These are phyloP conservation scores for Aureococcus anophagefferens DNA, from an alignment of 108 stramenopile genomes.

Conservation along the genomic window DNA sequence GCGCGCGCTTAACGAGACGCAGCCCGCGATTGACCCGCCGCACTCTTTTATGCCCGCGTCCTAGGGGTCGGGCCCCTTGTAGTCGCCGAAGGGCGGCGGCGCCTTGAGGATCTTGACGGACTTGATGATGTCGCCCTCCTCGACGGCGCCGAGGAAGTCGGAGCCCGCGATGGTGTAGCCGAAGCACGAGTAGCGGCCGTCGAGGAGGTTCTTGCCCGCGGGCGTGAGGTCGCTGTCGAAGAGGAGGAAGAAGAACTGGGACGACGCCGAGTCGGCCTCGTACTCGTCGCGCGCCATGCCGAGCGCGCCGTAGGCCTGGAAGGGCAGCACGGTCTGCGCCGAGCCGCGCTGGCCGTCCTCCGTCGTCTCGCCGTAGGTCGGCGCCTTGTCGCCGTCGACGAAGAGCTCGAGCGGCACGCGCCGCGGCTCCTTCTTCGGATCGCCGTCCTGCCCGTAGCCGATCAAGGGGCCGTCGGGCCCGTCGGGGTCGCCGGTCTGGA, in stretches of 20 bases:
- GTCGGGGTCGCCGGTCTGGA: slow-evolving; percentile 86
- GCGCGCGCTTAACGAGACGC: too few species aligned
- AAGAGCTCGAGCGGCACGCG: slow-evolving; percentile 85
- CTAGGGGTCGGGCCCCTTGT: too few species aligned
- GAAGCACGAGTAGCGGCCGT: slow-evolving; percentile 76
- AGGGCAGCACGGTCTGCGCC: slow-evolving; percentile 78
- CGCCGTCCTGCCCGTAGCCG: slow-evolving; percentile 65
- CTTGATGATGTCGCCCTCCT: slow-evolving; percentile 83
- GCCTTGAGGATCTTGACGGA: slow-evolving; percentile 65
- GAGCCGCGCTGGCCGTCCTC: slow-evolving; percentile 93
- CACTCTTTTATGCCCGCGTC: too few species aligned
- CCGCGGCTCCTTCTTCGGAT: slow-evolving; percentile 41
- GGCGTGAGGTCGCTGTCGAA: slow-evolving; percentile 94
- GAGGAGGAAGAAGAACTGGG: slow-evolving; percentile 91
- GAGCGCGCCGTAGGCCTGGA: slow-evolving; percentile 83
- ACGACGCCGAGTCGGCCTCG: slow-evolving; percentile 77
- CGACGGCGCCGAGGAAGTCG: slow-evolving; percentile 75
- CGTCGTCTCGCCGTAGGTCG: slow-evolving; percentile 79
- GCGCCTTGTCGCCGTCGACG: slow-evolving; percentile 70
- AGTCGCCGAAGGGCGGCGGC: too few species aligned
- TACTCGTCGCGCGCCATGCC: slow-evolving; percentile 94
- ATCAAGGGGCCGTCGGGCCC: slow-evolving; percentile 81
- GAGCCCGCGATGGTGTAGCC: slow-evolving; percentile 85
- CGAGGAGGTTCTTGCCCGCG: slow-evolving; percentile 94
- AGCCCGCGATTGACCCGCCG: too few species aligned